Evolutionary conservation across 345 rosid genomes (phyloP).

Genomic region (Combretum micranthum): DNA sequence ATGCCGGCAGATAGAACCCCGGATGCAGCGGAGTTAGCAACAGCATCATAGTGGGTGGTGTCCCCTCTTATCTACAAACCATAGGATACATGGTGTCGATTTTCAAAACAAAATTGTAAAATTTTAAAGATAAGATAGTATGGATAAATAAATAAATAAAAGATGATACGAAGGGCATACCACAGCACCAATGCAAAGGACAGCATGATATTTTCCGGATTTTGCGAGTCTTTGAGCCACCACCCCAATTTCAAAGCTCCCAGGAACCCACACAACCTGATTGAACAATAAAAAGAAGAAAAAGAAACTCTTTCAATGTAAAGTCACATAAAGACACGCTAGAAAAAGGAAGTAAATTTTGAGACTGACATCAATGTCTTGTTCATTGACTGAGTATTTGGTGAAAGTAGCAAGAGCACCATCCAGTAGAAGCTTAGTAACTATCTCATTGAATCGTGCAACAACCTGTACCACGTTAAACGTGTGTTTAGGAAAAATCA

Average conservation of each 20-base stretch:
- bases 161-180: constrained; percentile 40
- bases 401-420: constrained; percentile 86
- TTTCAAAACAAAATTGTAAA: too few species aligned
- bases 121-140: too few species aligned
- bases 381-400: constrained; percentile 73
- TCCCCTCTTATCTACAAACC: constrained; percentile 78
- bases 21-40: constrained; percentile 90
- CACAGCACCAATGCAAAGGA: constrained; percentile 95
- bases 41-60: constrained; percentile 93
- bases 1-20: constrained; percentile 97
- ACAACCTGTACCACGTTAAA: constrained; percentile 44
- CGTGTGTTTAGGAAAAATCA: too few species aligned
- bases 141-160: too few species aligned
- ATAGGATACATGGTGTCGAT: constrained; percentile 3
- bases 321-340: too few species aligned
- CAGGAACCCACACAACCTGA: constrained; percentile 98
- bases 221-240: constrained; percentile 75
- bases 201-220: constrained; percentile 58
- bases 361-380: constrained; percentile 59
- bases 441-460: constrained; percentile 88
- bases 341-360: background rate
- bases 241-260: constrained; percentile 71
- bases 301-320: background rate
- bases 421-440: constrained; percentile 66
- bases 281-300: background rate